These are phyloP conservation scores for Posidonia oceanica DNA, from an alignment of 116 monocot species.

Conservation along the genomic window DNA sequence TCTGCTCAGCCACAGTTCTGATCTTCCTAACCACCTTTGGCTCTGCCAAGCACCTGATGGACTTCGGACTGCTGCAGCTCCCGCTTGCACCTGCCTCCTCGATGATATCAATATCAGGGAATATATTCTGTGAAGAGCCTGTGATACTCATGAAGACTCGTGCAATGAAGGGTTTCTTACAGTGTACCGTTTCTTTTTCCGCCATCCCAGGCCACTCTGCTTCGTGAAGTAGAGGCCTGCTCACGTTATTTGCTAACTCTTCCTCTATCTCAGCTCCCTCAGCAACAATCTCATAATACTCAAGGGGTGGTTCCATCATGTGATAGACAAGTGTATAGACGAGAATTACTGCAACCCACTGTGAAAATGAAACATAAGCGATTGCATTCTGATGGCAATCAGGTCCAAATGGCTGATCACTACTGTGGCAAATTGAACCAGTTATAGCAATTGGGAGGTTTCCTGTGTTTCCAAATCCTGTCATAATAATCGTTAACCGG, in stretches of 20 bases:
- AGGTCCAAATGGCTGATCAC: constrained; percentile 65
- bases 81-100: constrained; percentile 28
- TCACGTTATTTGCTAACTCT: constrained; percentile 24
- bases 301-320: constrained; percentile 94
- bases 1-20: constrained; percentile 80
- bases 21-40: constrained; percentile 76
- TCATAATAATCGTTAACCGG: constrained; percentile 76
- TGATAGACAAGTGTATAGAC: constrained; percentile 92
- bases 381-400: constrained; percentile 48
- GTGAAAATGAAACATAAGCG: constrained; percentile 88
- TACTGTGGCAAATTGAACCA: constrained; percentile 82
- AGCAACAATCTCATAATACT: constrained; percentile 58
- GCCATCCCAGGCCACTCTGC: constrained; percentile 95
- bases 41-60: constrained; percentile 76
- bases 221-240: constrained; percentile 75
- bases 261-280: constrained; percentile 44
- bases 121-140: constrained; percentile 44
- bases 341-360: constrained; percentile 95
- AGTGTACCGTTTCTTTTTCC: constrained; percentile 63
- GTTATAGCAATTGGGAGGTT: constrained; percentile 86
- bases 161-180: constrained; percentile 90
- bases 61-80: constrained; percentile 52
- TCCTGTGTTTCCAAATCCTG: constrained; percentile 97
- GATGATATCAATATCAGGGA: constrained; percentile 55
- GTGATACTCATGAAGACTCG: constrained; percentile 75